A percentile compares a stretch with the other conserved stretches of the same genome.
Evolutionary conservation across 306 rosid genomes (phyloP).

Genomic region (Mimosa pudica): DNA sequence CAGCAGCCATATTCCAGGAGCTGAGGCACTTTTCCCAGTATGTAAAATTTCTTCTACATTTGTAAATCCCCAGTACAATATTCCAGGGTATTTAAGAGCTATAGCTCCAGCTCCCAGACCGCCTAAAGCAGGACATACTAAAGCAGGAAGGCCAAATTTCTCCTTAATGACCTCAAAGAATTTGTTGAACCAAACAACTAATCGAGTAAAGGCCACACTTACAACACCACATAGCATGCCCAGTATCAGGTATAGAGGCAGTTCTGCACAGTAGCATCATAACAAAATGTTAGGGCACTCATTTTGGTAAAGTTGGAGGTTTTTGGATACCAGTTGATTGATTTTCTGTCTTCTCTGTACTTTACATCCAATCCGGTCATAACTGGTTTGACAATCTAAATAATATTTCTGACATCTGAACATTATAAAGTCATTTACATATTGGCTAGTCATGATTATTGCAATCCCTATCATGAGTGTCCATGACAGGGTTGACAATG

Average conservation of each 20-base stretch:
- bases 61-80: slow-evolving; percentile 97
- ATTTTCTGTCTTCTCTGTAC: background rate
- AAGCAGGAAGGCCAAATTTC: slow-evolving; percentile 75
- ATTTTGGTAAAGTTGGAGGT: slow-evolving; percentile 2
- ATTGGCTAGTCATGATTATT: background rate
- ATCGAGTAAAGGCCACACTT: slow-evolving; percentile 82
- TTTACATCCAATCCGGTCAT: slow-evolving; percentile 14
- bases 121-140: slow-evolving; percentile 95
- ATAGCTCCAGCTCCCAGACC: slow-evolving; percentile 96
- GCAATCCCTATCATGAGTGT: background rate
- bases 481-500: background rate
- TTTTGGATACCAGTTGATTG: background rate
- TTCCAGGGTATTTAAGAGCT: slow-evolving; percentile 98
- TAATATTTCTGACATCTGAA: background rate
- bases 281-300: slow-evolving; percentile 37
- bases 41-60: slow-evolving; percentile 97
- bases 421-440: background rate
- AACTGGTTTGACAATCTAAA: background rate
- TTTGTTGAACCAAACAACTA: slow-evolving; percentile 84
- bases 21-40: slow-evolving; percentile 91
- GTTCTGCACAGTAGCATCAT: slow-evolving; percentile 65
- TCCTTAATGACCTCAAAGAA: slow-evolving; percentile 78
- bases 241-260: slow-evolving; percentile 91
- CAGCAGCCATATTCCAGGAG: slow-evolving; percentile 97
- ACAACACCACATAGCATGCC: slow-evolving; percentile 99